Base-by-base conservation (phyloP, 768 basidiomycete species). In the Trametes punicea region DNA sequence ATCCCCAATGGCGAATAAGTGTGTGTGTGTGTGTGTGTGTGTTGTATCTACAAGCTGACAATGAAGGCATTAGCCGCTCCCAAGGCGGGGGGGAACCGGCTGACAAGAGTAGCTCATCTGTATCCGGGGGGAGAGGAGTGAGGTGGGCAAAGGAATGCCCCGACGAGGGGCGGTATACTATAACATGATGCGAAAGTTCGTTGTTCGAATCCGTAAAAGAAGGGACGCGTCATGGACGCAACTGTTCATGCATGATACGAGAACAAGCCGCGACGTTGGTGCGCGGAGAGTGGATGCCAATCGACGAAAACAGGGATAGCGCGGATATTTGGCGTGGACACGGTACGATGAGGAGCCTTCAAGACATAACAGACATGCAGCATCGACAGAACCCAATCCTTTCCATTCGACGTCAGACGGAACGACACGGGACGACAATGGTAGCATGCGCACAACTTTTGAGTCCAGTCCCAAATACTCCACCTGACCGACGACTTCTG, bases 391-490 rank as follows among this genome's bases (percentile, higher is more conserved):
- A 46, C 16, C 42, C 49, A 48, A 55, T 23, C 46, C 44, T 49
- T 51, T 60, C 53, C 38, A 60, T 60, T 60, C n/a, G n/a, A n/a
- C n/a, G n/a, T n/a, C n/a, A 60, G 58, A 59, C 41, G 34, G 48
- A 54, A 51, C 54, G 53, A 51, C 54, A 51, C 25, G 30, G 48
- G 34, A 55, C 40, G 53, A 59, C 52, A 40, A 31, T 54, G 38
- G 51, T 39, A 51, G 30, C 27, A 26, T 55, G 58, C 58, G 54
- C 58, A 59, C 57, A 60, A 60, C 42, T 40, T 51, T 33, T 36
- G n/a, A 55, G 44, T 55, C 58, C 53, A 44, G 46, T 31, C 47
- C 47, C 27, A 30, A 36, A 16, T 27, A 20, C 31, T 16, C 47
- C 41, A 34, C 18, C 38, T 34, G 16, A 9, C 51, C 41, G 23